Evolutionary conservation across 2,329 filamentous ascomycete genomes (phyloP), one percentile per base, ranked within the genome.

Genomic region (Lachnellula arida): DNA sequence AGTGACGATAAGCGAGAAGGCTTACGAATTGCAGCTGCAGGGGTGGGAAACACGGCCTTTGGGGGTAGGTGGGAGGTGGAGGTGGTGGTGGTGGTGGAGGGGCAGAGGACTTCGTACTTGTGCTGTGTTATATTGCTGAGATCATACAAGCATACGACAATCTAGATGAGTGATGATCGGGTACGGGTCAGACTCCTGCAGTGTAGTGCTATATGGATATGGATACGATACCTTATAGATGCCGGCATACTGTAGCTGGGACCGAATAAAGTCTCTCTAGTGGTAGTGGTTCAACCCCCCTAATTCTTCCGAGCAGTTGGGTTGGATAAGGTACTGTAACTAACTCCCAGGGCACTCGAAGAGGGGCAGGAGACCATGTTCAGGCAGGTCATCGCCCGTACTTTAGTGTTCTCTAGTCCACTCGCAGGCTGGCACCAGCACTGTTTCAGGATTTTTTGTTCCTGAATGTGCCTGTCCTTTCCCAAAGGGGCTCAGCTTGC

Each of bases 1-100:
- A 58, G 60, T 58, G 51, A 59, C 60, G 61, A 63, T 63, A 63
- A 63, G 61, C 61, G 61, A 63, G 14, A 28, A 23, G 49, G 59
- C 56, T 60, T 57, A 60, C 60, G 58, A 60, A 59, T 61, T 54
- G 55, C 40, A 12, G 23, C 14, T 48, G 49, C 37, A 47, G 49
- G 32, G 56, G 46, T 22, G 25, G 22, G 34, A 23, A 23, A 47
- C 22, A n/a, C 35, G 44, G 15, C 9, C 40, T 25, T 39, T n/a
- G 52, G 35, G 44, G 39, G 53, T n/a, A n/a, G 12, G 46, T 6
- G 23, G 47, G 35, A 23, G 17, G 17, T 19, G 23, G 15, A 32
- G 17, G n/a, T 4, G 15, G 32, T 12, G 9, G 14, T 22, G 23
- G 44, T 35, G 9, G 25, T n/a, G 34, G 19, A 12, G 32, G 43